phyloP scores from a whole-genome alignment of 2,329 filamentous ascomycete genomes.

The Xylaria sp. region DNA sequence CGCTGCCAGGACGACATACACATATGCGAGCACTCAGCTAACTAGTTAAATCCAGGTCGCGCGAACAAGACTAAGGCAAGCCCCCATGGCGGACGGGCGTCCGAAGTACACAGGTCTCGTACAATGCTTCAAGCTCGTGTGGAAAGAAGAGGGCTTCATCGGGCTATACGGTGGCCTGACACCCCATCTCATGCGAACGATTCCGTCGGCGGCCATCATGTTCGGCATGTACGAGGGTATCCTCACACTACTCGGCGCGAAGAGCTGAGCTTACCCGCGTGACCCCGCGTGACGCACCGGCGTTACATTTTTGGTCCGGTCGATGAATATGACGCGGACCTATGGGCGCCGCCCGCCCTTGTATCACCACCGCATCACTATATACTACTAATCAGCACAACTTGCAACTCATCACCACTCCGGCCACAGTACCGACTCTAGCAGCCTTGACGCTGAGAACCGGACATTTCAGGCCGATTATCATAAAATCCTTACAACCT shows the following conservation, averaged over 20 bases:
- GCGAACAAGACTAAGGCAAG: slow-evolving; percentile 82
- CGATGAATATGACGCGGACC: not conserved
- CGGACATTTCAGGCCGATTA: not conserved
- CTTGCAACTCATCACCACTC: slow-evolving; percentile 1
- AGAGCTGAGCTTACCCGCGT: slow-evolving; percentile 36
- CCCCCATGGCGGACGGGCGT: slow-evolving; percentile 71
- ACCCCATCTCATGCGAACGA: slow-evolving; percentile 87
- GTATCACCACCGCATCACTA: slow-evolving; percentile 2
- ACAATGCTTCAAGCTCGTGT: slow-evolving; percentile 88
- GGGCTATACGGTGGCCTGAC: slow-evolving; percentile 90
- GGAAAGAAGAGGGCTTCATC: slow-evolving; percentile 84
- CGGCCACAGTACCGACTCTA: not conserved
- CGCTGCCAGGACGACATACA: not conserved
- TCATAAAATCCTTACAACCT: not conserved
- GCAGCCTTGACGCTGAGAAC: not conserved
- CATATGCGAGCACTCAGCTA: not conserved
- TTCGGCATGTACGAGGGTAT: slow-evolving; percentile 83
- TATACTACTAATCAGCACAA: slow-evolving; percentile 2
- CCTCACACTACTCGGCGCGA: slow-evolving; percentile 44
- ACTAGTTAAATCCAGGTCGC: slow-evolving; percentile 61
- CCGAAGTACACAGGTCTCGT: slow-evolving; percentile 87
- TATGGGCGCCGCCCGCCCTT: not conserved
- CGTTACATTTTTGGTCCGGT: not conserved
- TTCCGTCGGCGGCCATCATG: slow-evolving; percentile 94
- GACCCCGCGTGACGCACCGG: not conserved